Evolutionary conservation across 2,329 filamentous ascomycete genomes (phyloP).

Genomic region (Amauroascus niger): DNA sequence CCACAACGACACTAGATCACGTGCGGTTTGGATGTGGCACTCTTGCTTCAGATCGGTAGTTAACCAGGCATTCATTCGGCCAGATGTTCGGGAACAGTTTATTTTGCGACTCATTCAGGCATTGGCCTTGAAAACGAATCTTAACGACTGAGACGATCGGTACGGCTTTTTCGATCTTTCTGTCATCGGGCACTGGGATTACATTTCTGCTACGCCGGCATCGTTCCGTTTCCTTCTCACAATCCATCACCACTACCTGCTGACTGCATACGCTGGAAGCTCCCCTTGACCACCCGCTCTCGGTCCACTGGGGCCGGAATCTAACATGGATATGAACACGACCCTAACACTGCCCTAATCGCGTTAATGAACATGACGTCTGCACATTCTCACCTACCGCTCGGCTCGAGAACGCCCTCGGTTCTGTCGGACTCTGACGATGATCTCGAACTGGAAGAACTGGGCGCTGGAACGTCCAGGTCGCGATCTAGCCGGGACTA

Average conservation of each 20-base stretch:
- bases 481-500: slow-evolving; percentile 20
- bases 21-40: background rate
- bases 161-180: background rate
- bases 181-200: background rate
- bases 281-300: background rate
- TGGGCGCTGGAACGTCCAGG: slow-evolving; percentile 31
- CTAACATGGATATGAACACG: slow-evolving; percentile 2
- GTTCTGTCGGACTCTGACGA: slow-evolving; percentile 27
- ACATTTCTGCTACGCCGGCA: background rate
- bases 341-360: background rate
- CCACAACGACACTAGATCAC: background rate
- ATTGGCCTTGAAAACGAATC: background rate
- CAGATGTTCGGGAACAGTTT: no score
- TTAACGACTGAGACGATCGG: background rate
- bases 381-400: slow-evolving; percentile 1
- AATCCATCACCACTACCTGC: background rate
- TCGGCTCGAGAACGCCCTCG: slow-evolving; percentile 11
- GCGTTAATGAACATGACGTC: background rate
- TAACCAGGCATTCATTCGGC: background rate
- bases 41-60: background rate
- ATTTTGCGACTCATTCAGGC: background rate
- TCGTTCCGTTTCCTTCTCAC: background rate
- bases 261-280: background rate
- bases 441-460: slow-evolving; percentile 40
- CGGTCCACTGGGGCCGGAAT: background rate